Evolutionary conservation across 148 eudicot genomes (phyloP).

Genomic region (Gaultheria prostrata): DNA sequence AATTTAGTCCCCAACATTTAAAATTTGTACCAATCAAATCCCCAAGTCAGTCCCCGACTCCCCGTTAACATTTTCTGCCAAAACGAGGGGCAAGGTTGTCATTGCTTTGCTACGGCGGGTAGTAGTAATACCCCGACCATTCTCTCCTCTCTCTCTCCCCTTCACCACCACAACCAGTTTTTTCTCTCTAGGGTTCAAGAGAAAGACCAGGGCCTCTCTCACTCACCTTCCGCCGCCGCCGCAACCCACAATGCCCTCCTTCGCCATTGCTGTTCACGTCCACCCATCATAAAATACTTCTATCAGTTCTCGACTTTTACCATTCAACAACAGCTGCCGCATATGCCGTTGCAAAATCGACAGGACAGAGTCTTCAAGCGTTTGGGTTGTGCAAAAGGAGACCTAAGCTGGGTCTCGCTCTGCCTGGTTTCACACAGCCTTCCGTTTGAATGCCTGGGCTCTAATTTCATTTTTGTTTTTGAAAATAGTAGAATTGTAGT

Average conservation of each 20-base stretch:
- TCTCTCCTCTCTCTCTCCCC: conserved; percentile 24
- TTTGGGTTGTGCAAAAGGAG: conserved; percentile 52
- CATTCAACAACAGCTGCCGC: conserved; percentile 15
- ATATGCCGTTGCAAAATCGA: conserved; percentile 38
- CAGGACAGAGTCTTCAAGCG: conserved; percentile 24
- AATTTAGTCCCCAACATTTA: no score
- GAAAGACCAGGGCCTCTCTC: not conserved
- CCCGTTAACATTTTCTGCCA: no score
- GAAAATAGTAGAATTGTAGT: no score
- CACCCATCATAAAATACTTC: conserved; percentile 19
- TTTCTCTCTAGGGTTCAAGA: conserved; percentile 21
- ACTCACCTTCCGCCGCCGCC: not conserved
- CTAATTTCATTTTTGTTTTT: no score
- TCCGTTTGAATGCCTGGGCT: no score
- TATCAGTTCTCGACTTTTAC: not conserved
- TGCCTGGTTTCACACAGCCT: conserved; percentile 49
- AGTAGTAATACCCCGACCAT: conserved; percentile 9
- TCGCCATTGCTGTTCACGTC: conserved; percentile 15
- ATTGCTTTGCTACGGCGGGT: not conserved
- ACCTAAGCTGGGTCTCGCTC: conserved; percentile 31
- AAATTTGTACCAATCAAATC: no score
- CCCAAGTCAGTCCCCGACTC: no score
- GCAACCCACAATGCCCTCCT: conserved; percentile 9
- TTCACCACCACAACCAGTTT: conserved; percentile 19
- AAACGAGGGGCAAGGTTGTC: no score